Evolutionary conservation across 768 basidiomycete species (phyloP).

Genomic region (Plicaturopsis crispa): DNA sequence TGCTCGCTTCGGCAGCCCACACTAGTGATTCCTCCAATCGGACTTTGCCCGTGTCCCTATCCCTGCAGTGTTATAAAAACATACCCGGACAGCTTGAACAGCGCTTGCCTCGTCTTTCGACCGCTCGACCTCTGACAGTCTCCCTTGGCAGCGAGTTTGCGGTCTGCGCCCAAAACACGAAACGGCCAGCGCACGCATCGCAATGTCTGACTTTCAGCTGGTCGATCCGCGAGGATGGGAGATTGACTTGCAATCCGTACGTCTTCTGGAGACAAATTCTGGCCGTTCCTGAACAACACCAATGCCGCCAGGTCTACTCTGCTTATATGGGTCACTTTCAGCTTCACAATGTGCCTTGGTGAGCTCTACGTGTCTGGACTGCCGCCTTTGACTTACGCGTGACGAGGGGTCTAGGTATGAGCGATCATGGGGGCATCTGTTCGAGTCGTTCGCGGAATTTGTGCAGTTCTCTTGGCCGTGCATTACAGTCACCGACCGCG

Average conservation of each 20-base stretch:
- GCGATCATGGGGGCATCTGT: conserved; percentile 71
- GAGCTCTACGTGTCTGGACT: conserved; percentile 4
- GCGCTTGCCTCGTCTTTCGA: no score
- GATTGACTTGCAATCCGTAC: conserved; percentile 70
- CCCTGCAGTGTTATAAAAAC: no score
- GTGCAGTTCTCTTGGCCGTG: conserved; percentile 79
- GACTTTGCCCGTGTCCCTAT: no score
- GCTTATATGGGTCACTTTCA: conserved; percentile 80
- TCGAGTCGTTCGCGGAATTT: conserved; percentile 74
- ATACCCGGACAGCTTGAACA: no score
- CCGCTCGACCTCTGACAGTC: no score
- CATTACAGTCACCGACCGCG: conserved; percentile 66
- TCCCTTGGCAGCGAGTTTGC: no score
- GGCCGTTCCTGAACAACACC: background rate
- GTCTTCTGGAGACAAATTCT: conserved; percentile 15
- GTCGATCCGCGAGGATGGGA: conserved; percentile 77
- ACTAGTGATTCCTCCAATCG: no score
- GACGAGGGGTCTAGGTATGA: conserved; percentile 50
- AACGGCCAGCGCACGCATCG: no score
- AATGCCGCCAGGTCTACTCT: conserved; percentile 43
- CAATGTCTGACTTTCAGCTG: conserved; percentile 62
- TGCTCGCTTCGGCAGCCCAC: no score
- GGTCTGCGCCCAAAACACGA: no score
- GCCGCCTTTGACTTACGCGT: background rate
- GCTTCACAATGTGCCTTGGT: conserved; percentile 63